Percentiles rank a stretch among this genome's conserved stretches.
Conservation (phyloP, 768 basidiomycete species). For the Galerina sulciceps region DNA sequence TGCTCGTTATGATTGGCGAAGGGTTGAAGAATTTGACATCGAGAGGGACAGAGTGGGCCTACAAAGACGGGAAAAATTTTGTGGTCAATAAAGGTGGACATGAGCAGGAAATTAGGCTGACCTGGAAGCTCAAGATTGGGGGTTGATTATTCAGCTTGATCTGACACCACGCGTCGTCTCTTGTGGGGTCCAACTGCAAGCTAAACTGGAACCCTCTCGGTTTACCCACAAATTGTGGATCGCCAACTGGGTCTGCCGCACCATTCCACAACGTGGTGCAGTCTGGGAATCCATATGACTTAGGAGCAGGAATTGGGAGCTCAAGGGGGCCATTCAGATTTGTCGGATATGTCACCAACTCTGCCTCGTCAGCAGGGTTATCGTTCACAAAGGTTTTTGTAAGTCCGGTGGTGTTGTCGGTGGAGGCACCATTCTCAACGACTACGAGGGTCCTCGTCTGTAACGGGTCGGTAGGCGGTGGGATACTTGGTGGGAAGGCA, state of each 20-base stretch:
- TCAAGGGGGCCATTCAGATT: background rate
- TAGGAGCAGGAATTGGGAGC: constrained; percentile 2
- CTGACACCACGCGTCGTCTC: constrained; percentile 39
- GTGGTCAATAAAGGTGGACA: background rate
- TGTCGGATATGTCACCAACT: constrained; percentile 28
- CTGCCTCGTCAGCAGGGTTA: constrained; percentile 47
- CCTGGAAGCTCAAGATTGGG: constrained; percentile 44
- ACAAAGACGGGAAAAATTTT: background rate
- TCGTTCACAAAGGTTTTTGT: constrained; percentile 46
- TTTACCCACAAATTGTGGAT: constrained; percentile 37
- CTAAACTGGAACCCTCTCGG: constrained; percentile 42
- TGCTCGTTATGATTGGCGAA: background rate
- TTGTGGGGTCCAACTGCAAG: constrained; percentile 33
- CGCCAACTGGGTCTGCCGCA: constrained; percentile 41
- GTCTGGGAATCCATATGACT: constrained; percentile 47
- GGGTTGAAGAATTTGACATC: constrained; percentile 47
- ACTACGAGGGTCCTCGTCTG: constrained; percentile 30
- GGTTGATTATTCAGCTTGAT: constrained; percentile 38
- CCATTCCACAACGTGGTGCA: constrained; percentile 50
- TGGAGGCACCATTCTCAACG: constrained; percentile 49
- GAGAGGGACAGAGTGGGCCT: constrained; percentile 52
- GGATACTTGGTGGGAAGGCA: constrained; percentile 30
- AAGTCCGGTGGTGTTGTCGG: constrained; percentile 43
- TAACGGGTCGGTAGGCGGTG: background rate
- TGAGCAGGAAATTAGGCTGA: constrained; percentile 10